Conservation (phyloP, 2,329 filamentous ascomycete genomes). For the Akanthomyces lecanii region DNA sequence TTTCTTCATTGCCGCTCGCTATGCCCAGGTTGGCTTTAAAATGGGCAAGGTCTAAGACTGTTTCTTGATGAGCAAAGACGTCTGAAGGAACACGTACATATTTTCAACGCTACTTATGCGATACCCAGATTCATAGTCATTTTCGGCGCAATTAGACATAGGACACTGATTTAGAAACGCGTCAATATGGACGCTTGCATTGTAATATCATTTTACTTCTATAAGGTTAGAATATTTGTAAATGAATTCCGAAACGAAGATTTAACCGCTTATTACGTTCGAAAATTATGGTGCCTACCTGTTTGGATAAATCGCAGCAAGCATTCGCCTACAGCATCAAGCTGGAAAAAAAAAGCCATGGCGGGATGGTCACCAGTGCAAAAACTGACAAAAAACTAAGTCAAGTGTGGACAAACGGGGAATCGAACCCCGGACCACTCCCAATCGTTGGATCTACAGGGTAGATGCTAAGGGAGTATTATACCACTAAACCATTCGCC, state of each 20-base stretch:
- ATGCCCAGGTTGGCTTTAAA: conserved; percentile 32
- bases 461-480: conserved; percentile 8
- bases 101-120: neutral
- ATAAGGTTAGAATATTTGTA: neutral
- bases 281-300: too few species aligned
- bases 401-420: conserved; percentile 17
- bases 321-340: too few species aligned
- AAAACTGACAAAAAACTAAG: neutral
- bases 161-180: neutral
- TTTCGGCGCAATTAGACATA: neutral
- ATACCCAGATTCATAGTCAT: neutral
- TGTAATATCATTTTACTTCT: neutral
- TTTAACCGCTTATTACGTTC: too few species aligned
- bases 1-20: conserved; percentile 30
- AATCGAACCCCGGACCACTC: conserved; percentile 20
- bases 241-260: too few species aligned
- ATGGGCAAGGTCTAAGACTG: neutral
- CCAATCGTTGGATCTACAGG: conserved; percentile 7
- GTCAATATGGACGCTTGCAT: neutral
- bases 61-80: neutral
- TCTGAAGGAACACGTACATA: neutral
- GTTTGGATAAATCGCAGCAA: too few species aligned
- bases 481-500: conserved; percentile 13
- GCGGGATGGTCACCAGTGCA: too few species aligned
- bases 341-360: neutral